Base-by-base conservation (phyloP, 164 flowering plant genomes). In the Annona squamosa region DNA sequence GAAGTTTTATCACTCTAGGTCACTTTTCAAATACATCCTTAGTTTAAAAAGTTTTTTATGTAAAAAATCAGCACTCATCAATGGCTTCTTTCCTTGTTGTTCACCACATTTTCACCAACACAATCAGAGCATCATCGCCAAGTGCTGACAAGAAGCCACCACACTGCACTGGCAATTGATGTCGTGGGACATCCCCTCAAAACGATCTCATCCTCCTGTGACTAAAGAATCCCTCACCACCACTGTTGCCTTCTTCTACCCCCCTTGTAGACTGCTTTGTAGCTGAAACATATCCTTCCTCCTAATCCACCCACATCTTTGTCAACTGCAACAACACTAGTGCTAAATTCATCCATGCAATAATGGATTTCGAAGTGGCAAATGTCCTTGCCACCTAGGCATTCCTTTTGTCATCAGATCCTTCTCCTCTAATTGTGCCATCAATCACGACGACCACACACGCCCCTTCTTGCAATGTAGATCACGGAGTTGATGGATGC, bases 401-500 rank as follows among this genome's bases (percentile, higher is more conserved):
- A 90, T 88, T 4, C 89, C 90, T 5, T 17, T 9, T 7, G 71
- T 87, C 7, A 84, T 87, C 47, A 80, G 82, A 3, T 81, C 88
- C 3, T 81, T 90, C 48, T 82, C 80, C 57, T 86, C 82, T 67
- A 82, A 83, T 43, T 72, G 79, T 4, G 88, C 84, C 0, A 68
- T 89, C 41, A 86, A 81, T 69, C 78, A 85, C 18, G 89, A 87
- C 13, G 91, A 90, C 0, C 87, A 80, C 56, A 17, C 78, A 2
- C 10, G 64, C 74, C 90, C 0, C 19, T 91, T 67, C 67, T 88
- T 0, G 57, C 87, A 1, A 74, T 87, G 69, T 89, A 89, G 70
- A 81, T 87, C 1, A 90, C 92, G 0, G 84, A 88, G 65, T 69
- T 88, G 1, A 4, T 72, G 0, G 91, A 90, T 46, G 91, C 90